Conservation (phyloP, 2,329 filamentous ascomycete genomes). For the Penicillium griseofulvum region DNA sequence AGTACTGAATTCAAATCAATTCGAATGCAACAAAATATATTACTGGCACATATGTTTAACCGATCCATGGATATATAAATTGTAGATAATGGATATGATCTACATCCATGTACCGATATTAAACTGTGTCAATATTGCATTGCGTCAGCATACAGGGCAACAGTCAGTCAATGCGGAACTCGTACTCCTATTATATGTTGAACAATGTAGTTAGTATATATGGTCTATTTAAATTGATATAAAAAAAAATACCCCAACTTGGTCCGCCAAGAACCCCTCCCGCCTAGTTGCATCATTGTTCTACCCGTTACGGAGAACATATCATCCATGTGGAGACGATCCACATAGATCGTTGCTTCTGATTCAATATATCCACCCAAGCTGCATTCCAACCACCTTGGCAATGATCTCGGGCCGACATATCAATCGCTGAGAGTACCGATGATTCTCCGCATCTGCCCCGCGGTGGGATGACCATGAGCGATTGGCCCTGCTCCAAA, state of each 20-base stretch:
- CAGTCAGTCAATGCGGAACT: too few species aligned
- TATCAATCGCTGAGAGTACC: constrained; percentile 9
- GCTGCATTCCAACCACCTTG: constrained; percentile 3
- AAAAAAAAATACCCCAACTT: too few species aligned
- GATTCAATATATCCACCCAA: constrained; percentile 9
- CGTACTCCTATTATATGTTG: too few species aligned
- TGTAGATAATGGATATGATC: too few species aligned
- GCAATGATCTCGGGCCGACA: neutral
- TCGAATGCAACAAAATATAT: too few species aligned
- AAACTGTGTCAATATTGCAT: too few species aligned
- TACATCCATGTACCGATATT: too few species aligned
- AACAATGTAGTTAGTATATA: too few species aligned
- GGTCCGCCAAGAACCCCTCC: neutral
- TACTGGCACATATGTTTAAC: too few species aligned
- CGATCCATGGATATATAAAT: too few species aligned
- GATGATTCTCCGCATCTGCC: constrained; percentile 22
- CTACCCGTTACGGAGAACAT: neutral
- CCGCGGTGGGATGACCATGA: constrained; percentile 20
- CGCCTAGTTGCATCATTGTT: constrained; percentile 9
- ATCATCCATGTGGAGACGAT: constrained; percentile 24
- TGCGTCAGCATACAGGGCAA: too few species aligned
- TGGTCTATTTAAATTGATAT: neutral
- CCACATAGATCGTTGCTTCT: constrained; percentile 14
- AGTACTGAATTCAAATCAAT: too few species aligned
- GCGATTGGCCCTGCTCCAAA: constrained; percentile 9